Evolutionary conservation across 2,329 filamentous ascomycete genomes (phyloP), one percentile per base, ranked within the genome.

Genomic region (Aspergillus fumigatiaffinis): DNA sequence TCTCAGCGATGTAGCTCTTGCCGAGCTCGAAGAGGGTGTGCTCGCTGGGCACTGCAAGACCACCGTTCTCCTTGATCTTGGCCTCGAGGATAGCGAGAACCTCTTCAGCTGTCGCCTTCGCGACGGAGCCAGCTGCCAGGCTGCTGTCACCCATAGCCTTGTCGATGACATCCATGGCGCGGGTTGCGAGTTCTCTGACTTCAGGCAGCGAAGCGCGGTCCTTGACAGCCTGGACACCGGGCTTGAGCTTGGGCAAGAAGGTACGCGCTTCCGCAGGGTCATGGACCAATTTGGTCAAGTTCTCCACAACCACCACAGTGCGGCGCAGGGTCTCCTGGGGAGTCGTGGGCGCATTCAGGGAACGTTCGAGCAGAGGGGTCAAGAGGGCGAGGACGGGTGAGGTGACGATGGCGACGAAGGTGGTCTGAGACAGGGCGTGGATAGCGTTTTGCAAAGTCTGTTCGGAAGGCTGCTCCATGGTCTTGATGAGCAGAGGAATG

Each of bases 241-340:
- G 94, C 70, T 90, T 89, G 53, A 99, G 82, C 77, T 96, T 97
- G 52, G 94, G 94, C 72, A 99, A 78, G 82, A 99, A 99, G 55
- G 91, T 91, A 64, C 94, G 85, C 35, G 94, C 94, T 80, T 99
- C 94, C 59, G 96, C 86, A 14, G 94, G 94, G 73, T 91, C 92
- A 76, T 99, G 94, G 28, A 99, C 94, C 32, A 99, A 86, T 80
- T 96, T 97, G 60, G 94, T 99, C 79, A 99, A 81, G 79, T 99
- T 99, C 79, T 99, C 94, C 21, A 94, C 90, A 52, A 99, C 95
- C 54, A 99, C 92, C 29, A 96, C 92, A 2, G 94, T 96, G 78
- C 97, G 93, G 60, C 94, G 89, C 55, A 97, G 82, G 23, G 97
- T 92, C 78, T 99, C 94, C 74, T 99, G 94, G 3, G 90, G 84